Evolutionary conservation across 176 grass and related monocot species (phyloP).

Genomic region (Cenchrus purpureus): DNA sequence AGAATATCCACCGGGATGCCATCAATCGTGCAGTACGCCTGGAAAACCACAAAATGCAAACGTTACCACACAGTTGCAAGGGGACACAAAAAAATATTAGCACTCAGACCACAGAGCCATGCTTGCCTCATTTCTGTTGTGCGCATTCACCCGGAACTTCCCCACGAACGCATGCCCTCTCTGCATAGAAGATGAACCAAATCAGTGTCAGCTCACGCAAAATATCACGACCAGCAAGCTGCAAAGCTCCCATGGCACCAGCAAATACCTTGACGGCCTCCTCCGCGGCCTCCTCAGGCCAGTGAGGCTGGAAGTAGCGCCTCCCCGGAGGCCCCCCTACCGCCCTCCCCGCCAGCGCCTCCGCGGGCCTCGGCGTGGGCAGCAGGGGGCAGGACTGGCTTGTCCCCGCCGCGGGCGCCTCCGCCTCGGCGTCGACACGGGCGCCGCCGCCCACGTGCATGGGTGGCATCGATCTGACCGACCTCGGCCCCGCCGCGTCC

Average conservation of each 20-base stretch:
- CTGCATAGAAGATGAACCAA: constrained; percentile 46
- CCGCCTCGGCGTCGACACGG: constrained; percentile 27
- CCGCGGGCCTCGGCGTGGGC: constrained; percentile 33
- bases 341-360: not conserved
- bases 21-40: constrained; percentile 95
- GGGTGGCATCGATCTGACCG: constrained; percentile 76
- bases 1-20: constrained; percentile 83
- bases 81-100: not conserved
- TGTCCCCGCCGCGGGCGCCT: constrained; percentile 37
- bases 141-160: constrained; percentile 81
- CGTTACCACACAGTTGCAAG: constrained; percentile 8
- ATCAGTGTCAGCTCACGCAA: constrained; percentile 4
- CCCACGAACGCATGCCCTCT: constrained; percentile 71
- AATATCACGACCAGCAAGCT: not conserved
- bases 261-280: constrained; percentile 73
- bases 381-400: constrained; percentile 63
- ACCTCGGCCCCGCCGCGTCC: constrained; percentile 48
- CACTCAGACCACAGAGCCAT: constrained; percentile 4
- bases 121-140: constrained; percentile 81
- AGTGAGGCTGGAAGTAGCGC: constrained; percentile 73
- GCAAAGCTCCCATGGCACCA: not conserved
- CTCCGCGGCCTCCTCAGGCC: constrained; percentile 62
- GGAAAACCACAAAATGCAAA: constrained; percentile 44
- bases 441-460: constrained; percentile 40
- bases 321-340: not conserved